Conservation (phyloP, 257 asterid species). For the Hygrophila difformis region DNA sequence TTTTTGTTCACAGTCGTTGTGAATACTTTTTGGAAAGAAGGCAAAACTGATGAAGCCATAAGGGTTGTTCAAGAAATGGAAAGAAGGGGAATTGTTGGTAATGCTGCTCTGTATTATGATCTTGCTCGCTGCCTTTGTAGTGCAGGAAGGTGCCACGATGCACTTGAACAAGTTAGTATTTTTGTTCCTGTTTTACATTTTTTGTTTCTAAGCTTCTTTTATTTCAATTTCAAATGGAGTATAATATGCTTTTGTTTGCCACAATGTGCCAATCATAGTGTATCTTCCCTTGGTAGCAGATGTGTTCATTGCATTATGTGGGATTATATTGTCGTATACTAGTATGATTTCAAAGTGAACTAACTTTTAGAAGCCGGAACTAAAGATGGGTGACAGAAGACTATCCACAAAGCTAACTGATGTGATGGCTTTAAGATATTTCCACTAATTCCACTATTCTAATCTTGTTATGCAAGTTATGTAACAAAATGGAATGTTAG, state of each 20-base stretch:
- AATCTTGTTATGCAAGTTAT: too few relatives aligned
- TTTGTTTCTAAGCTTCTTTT: background rate
- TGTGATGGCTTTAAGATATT: too few relatives aligned
- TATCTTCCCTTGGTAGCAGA: background rate
- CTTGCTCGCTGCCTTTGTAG: conserved; percentile 95
- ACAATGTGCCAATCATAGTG: background rate
- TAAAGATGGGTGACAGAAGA: background rate
- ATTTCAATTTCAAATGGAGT: conserved; percentile 10
- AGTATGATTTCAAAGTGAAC: background rate
- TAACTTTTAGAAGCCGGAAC: background rate
- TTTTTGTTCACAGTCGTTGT: conserved; percentile 53
- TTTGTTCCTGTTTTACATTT: conserved; percentile 5
- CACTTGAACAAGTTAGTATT: conserved; percentile 59
- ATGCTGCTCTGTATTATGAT: conserved; percentile 81
- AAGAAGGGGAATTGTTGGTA: conserved; percentile 85
- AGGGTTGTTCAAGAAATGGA: conserved; percentile 83
- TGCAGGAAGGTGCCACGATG: conserved; percentile 85
- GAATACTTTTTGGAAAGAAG: conserved; percentile 81
- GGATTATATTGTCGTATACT: background rate
- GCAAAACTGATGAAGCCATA: conserved; percentile 63
- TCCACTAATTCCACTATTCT: too few relatives aligned
- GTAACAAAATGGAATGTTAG: too few relatives aligned
- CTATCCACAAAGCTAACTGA: too few relatives aligned
- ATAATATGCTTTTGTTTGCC: conserved; percentile 8
- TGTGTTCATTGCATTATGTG: background rate